Base-by-base conservation (phyloP, 2,329 filamentous ascomycete species). In the Celoporthe dispersa region DNA sequence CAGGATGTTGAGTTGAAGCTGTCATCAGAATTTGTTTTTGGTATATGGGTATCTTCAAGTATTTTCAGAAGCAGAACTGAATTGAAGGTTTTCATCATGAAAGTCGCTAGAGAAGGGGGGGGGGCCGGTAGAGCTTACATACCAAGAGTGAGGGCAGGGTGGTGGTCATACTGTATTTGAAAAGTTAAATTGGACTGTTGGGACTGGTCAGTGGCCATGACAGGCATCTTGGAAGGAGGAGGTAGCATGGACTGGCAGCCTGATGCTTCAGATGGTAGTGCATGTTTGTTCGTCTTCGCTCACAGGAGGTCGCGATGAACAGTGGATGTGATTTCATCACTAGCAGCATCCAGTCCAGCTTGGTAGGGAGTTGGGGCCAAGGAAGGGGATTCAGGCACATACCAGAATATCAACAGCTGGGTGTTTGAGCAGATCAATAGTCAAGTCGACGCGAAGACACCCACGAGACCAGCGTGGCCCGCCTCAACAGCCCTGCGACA, bases 41-140 rank as follows among this genome's bases (percentile, higher is more conserved):
- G 88, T 90, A 88, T 85, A 83, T 63, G 83, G 79, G 84, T 77
- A 79, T 90, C 89, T 86, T 90, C 89, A 91, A 82, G 80, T 75
- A 79, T 77, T 76, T 88, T 92, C 90, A 91, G 90, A 87, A 92
- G 90, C 90, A 92, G 90, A 92, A 92, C 90, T 92, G 90, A 86
- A 86, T 80, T 84, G 83, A 82, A 73, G 75, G 81, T 83, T 89
- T 83, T 91, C 89, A 91, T 92, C 90, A 91, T 84, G 77, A 79
- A 85, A 81, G 78, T 71, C 66, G 51, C 62, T 48, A 59, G 28
- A n/a, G 16, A 57, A 63, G 59, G 25, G 39, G 6, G 33, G 41
- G 39, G 6, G 9, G 25, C 11, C 51, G 39, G 3, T 41, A 48
- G n/a, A 62, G 41, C 28, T 48, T 68, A 70, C 74, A 68, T 75